Evolutionary conservation across 139 green algal species (phyloP).

Genomic region (Coelastrella sp.): DNA sequence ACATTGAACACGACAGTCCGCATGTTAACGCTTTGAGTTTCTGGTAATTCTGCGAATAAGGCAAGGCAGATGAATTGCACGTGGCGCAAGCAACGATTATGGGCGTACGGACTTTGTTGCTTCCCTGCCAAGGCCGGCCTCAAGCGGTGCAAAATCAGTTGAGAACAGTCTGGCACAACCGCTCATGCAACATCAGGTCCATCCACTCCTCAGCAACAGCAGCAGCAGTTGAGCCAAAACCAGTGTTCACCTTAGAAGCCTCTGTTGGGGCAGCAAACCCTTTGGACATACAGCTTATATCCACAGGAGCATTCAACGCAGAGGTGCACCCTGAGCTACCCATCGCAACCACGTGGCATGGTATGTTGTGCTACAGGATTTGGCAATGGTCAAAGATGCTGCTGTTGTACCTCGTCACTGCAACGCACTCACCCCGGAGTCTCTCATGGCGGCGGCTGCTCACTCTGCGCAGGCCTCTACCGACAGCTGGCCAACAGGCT

Average conservation of each 20-base stretch:
- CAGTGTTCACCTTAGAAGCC: constrained; percentile 56
- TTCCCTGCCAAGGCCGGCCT: no score
- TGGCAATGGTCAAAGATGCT: background rate
- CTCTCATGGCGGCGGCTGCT: background rate
- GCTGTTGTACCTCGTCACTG: background rate
- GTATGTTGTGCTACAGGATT: constrained; percentile 29
- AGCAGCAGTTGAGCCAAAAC: background rate
- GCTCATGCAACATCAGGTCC: no score
- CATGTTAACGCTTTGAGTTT: no score
- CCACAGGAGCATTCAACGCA: constrained; percentile 65
- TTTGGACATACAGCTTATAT: constrained; percentile 64
- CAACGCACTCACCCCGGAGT: no score
- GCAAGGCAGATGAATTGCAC: no score
- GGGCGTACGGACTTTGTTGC: no score
- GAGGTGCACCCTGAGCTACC: constrained; percentile 81
- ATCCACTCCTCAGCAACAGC: no score
- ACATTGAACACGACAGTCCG: no score
- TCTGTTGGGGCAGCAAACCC: constrained; percentile 50
- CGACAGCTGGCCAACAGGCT: constrained; percentile 6
- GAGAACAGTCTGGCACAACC: no score
- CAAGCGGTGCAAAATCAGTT: no score
- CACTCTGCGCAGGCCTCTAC: background rate
- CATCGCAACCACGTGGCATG: constrained; percentile 68
- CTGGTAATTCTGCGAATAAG: no score
- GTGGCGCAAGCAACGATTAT: no score